These are phyloP conservation scores for Primulina huaijiensis DNA, from an alignment of 257 asterid genomes.

Conservation along the genomic window DNA sequence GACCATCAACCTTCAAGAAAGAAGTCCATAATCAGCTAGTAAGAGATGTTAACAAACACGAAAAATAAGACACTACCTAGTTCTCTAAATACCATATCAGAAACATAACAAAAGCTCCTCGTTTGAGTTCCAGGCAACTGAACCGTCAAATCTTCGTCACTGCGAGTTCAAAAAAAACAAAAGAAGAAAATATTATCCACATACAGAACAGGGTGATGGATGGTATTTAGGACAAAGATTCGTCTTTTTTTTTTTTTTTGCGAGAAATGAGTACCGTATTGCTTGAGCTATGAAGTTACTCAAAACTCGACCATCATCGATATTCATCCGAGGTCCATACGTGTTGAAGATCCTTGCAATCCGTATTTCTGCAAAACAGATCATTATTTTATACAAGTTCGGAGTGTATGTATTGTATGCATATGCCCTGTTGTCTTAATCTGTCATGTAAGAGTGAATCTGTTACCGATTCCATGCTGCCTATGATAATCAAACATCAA, in stretches of 20 bases:
- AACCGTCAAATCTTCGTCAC: slow-evolving; percentile 79
- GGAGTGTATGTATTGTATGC: no score
- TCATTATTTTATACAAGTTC: no score
- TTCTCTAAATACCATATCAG: slow-evolving; percentile 41
- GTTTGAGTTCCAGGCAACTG: slow-evolving; percentile 96
- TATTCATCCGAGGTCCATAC: slow-evolving; percentile 82
- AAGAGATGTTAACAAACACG: not conserved
- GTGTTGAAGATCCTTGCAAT: slow-evolving; percentile 97
- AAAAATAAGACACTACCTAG: not conserved
- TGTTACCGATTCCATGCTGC: slow-evolving; percentile 87
- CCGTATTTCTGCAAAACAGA: slow-evolving; percentile 60
- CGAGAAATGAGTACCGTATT: slow-evolving; percentile 47
- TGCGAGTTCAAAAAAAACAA: no score
- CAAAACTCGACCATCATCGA: slow-evolving; percentile 91
- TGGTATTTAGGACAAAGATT: no score
- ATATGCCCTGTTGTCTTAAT: no score
- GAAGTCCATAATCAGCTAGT: not conserved
- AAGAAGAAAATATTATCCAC: no score
- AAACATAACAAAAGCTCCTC: slow-evolving; percentile 60
- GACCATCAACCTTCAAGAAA: slow-evolving; percentile 50
- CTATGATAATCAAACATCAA: slow-evolving; percentile 73
- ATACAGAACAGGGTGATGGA: no score
- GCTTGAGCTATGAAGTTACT: slow-evolving; percentile 96
- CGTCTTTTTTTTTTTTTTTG: no score
- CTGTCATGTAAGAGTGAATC: not conserved